Evolutionary conservation across 2,329 filamentous ascomycete species (phyloP), one percentile per base, ranked within the genome.

Genomic region (Trichoderma aggressivum): DNA sequence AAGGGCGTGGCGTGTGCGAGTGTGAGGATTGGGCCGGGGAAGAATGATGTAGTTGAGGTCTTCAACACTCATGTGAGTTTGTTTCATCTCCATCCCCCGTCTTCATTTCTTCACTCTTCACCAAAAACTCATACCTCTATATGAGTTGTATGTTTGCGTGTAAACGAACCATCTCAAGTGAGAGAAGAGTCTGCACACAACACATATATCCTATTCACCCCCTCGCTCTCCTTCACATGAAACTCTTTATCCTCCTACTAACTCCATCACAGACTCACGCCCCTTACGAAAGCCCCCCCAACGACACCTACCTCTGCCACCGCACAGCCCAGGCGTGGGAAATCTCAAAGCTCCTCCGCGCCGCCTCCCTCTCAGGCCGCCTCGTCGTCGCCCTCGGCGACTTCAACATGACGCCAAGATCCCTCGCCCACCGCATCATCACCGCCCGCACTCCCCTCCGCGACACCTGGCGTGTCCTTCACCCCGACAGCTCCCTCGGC

Each of bases 381-480:
- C 85, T 98, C 34, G 94, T 94, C 65, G 84, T 98, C 56, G 94
- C 91, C 7, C 84, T 97, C 68, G 96, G 96, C 30, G 96, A 98
- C 83, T 98, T 98, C 84, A 98, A 98, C 82, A 97, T 97, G 92
- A 85, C 94, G n/a, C 96, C 96, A 0, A 82, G 91, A 53, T 97
- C 93, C 30, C 88, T 97, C 73, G 91, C 92, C 36, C 93, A 98
- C 82, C 88, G 90, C 68, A 86, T 98, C 74, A 91, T 99, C 75
- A 92, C 91, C 71, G 89, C 90, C 4, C 91, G 94, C 78, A 89
- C 91, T 11, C 91, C 91, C 16, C 91, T 97, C 32, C 87, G 87
- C 58, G 96, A 99, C 79, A 89, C 90, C 26, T 99, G 96, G 96
- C 89, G 92, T 69, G 86, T 92, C 34, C 81, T 97, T 24, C 92